A percentile compares a stretch with the other conserved stretches of the same genome.
Evolutionary conservation across 352 stramenopile genomes (phyloP).

Genomic region (Globisporangium camurandrum): DNA sequence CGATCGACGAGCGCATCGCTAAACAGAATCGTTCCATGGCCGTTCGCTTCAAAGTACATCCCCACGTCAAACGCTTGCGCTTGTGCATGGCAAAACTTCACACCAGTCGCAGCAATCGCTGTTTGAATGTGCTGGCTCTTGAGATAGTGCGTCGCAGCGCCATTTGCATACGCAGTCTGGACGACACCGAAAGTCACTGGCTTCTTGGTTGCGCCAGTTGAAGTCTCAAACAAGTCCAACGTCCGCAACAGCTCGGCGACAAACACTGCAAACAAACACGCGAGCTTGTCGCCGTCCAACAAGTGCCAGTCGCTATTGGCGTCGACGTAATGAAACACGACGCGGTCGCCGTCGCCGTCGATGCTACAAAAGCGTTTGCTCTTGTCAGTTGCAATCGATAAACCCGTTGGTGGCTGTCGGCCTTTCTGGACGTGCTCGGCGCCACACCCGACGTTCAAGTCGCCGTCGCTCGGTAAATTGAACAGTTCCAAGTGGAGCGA

Average conservation of each 20-base stretch:
- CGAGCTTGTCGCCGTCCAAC: constrained; percentile 98
- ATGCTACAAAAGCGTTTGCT: constrained; percentile 89
- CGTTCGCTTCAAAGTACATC: constrained; percentile 99
- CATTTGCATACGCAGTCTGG: constrained; percentile 99
- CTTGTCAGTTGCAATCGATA: constrained; percentile 56
- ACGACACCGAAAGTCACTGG: constrained; percentile 91
- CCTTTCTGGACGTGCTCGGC: constrained; percentile 97
- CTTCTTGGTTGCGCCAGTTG: no score
- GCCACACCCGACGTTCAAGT: constrained; percentile 95
- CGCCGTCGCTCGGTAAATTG: constrained; percentile 74
- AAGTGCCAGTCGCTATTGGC: constrained; percentile 69
- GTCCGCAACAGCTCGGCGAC: constrained; percentile 86
- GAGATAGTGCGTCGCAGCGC: constrained; percentile 89
- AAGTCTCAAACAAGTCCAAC: constrained; percentile 59
- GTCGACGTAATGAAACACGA: constrained; percentile 96
- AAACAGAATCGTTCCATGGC: constrained; percentile 98
- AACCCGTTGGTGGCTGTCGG: constrained; percentile 59
- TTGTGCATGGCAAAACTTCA: constrained; percentile 97
- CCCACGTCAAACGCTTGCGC: constrained; percentile 95
- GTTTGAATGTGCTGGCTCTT: constrained; percentile 68
- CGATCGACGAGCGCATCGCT: constrained; percentile 82
- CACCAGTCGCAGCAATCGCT: constrained; percentile 93
- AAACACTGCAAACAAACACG: constrained; percentile 93
- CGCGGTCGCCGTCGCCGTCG: constrained; percentile 97
- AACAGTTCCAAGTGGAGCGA: constrained; percentile 78